Evolutionary conservation across 495 filamentous ascomycete genomes (phyloP), one percentile per base, ranked within the genome.

Genomic region (Lasiosphaeria hispida): DNA sequence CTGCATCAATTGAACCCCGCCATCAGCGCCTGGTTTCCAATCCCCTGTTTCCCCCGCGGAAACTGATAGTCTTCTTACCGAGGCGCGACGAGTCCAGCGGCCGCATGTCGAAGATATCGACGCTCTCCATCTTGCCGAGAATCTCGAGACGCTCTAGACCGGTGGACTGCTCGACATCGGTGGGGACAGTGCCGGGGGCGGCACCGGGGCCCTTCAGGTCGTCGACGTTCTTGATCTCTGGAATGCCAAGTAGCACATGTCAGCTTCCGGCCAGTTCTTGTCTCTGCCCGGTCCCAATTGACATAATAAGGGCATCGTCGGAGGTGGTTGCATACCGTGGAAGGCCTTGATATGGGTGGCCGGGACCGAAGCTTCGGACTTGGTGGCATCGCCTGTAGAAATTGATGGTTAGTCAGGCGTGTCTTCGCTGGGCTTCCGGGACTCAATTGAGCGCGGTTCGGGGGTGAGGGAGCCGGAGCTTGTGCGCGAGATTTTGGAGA

Each of bases 141-240:
- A 99, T 92, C 75, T 99, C 94, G 67, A 99, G 84, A 78, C 94
- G 93, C 81, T 99, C 94, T 50, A 99, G 81, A 84, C 94, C 94
- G 62, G 94, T 97, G 43, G 93, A 79, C 74, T 99, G 94, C 68
- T 96, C 89, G 70, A 92, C 70, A 75, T 99, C 94, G 78, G 89
- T 91, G 58, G 94, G 91, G 62, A 99, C 80, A 72, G 88, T 89
- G 63, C 93, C 94, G 60, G 86, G 76, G 53, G 79, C 75, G 66
- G 87, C 90, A 75, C 94, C 94, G 41, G 92, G 90, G 58, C 84
- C 80, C 57, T 95, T 37, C 50, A 99, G 88, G 77, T 99, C 94
- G 10, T 84, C 80, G 64, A 87, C 83, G 61, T 70, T 80, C 77
- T 85, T 87, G 76, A 97, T 85, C 64, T 97, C 93, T 98, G 70